A percentile compares a stretch with the other conserved stretches of the same genome.
Evolutionary conservation across 768 basidiomycete species (phyloP).

Genomic region (Hebeloma cylindrosporum): DNA sequence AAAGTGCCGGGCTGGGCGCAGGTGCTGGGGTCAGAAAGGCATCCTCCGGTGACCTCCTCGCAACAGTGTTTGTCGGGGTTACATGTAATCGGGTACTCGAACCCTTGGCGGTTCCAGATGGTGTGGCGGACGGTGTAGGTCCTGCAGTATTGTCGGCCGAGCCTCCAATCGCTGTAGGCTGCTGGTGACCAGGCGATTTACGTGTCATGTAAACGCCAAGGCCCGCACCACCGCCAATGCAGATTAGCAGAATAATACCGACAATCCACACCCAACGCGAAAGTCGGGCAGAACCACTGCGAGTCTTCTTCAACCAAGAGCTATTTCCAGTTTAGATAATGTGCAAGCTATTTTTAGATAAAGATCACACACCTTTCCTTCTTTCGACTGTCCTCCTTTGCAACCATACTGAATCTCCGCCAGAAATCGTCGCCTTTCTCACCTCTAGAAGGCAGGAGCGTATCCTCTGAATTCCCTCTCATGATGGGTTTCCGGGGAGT

Average conservation of each 20-base stretch:
- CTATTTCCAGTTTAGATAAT: slow-evolving; percentile 30
- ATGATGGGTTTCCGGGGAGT: slow-evolving; percentile 52
- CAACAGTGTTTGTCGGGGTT: slow-evolving; percentile 62
- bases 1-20: too few species aligned
- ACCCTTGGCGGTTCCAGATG: too few species aligned
- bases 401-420: slow-evolving; percentile 84
- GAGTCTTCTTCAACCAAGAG: slow-evolving; percentile 68
- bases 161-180: slow-evolving; percentile 66
- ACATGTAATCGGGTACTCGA: slow-evolving; percentile 41
- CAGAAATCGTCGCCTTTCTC: slow-evolving; percentile 84
- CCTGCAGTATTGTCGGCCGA: slow-evolving; percentile 29
- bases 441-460: slow-evolving; percentile 63
- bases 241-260: slow-evolving; percentile 56
- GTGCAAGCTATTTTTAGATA: slow-evolving; percentile 3
- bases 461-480: slow-evolving; percentile 67
- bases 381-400: slow-evolving; percentile 60
- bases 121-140: too few species aligned
- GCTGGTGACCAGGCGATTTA: slow-evolving; percentile 45
- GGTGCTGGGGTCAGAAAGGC: slow-evolving; percentile 14
- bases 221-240: slow-evolving; percentile 55
- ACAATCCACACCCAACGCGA: slow-evolving; percentile 71
- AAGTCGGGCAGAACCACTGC: slow-evolving; percentile 48
- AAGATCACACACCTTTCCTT: slow-evolving; percentile 38
- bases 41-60: slow-evolving; percentile 26
- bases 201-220: slow-evolving; percentile 61